These are phyloP conservation scores for Phytophthora citrophthora DNA, from an alignment of 352 stramenopile genomes.

Conservation along the genomic window DNA sequence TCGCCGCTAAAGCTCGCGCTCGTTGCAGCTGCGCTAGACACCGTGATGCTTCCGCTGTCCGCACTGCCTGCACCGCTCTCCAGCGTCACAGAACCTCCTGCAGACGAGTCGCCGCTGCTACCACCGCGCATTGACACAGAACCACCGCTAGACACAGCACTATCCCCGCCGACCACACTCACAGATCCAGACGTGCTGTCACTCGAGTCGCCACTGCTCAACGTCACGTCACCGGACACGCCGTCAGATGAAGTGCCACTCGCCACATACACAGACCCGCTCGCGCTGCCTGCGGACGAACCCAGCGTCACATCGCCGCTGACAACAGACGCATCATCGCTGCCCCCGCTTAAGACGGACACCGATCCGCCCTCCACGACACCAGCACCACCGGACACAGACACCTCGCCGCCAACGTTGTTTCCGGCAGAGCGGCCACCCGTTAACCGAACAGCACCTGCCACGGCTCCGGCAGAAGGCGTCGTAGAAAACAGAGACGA, in stretches of 20 bases:
- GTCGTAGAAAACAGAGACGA: background rate
- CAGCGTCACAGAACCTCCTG: conserved; percentile 13
- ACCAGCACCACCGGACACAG: conserved; percentile 17
- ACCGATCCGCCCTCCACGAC: conserved; percentile 13
- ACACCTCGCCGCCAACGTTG: conserved; percentile 22
- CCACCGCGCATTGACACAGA: conserved; percentile 5
- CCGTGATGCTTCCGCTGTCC: conserved; percentile 1
- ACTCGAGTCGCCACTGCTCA: conserved; percentile 20
- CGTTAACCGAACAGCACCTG: conserved; percentile 20
- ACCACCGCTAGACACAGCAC: background rate
- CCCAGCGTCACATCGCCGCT: conserved; percentile 16
- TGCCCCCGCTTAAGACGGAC: conserved; percentile 20
- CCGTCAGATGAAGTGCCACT: conserved; percentile 18
- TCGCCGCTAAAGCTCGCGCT: conserved; percentile 3
- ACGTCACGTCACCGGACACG: conserved; percentile 13
- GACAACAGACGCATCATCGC: conserved; percentile 5
- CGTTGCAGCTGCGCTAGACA: background rate
- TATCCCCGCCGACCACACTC: conserved; percentile 15
- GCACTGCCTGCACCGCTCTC: conserved; percentile 9
- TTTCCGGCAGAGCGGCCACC: conserved; percentile 21
- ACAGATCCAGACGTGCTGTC: conserved; percentile 13
- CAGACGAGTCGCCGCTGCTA: background rate
- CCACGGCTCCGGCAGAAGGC: conserved; percentile 7
- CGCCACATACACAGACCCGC: conserved; percentile 21
- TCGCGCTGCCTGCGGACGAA: conserved; percentile 10